Conservation (phyloP, 129 eudicot genomes). For the Escallonia herrerae region DNA sequence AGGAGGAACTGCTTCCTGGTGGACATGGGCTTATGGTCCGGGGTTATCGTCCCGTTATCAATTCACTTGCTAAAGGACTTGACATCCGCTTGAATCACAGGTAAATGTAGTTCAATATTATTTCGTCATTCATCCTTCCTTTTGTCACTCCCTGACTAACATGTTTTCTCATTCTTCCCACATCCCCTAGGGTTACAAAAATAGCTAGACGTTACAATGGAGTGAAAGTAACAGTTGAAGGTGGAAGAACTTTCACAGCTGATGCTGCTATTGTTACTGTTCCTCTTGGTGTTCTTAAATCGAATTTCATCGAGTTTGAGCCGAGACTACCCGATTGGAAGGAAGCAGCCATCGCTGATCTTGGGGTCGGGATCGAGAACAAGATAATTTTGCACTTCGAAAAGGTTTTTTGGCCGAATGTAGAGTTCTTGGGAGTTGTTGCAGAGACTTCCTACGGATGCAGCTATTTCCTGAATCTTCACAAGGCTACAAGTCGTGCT, state of each 20-base stretch:
- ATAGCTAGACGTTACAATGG: conserved; percentile 51
- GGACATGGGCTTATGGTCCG: conserved; percentile 99
- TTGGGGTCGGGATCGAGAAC: conserved; percentile 93
- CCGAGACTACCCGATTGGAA: conserved; percentile 94
- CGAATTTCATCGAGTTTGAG: conserved; percentile 63
- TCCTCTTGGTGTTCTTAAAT: conserved; percentile 92
- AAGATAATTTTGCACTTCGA: conserved; percentile 82
- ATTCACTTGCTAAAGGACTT: conserved; percentile 92
- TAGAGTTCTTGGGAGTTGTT: conserved; percentile 97
- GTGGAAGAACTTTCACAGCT: conserved; percentile 68
- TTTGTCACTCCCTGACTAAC: conserved; percentile 1
- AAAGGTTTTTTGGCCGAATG: conserved; percentile 93
- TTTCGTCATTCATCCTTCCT: background rate
- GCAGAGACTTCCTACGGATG: conserved; percentile 75
- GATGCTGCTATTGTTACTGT: conserved; percentile 82
- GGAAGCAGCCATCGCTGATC: conserved; percentile 76
- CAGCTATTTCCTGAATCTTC: conserved; percentile 92
- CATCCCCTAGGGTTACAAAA: conserved; percentile 52
- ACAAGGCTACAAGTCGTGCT: conserved; percentile 90
- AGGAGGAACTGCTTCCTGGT: conserved; percentile 97
- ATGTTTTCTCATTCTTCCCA: conserved; percentile 7
- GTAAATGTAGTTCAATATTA: conserved; percentile 20
- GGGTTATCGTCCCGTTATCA: conserved; percentile 82
- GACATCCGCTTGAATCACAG: conserved; percentile 80
- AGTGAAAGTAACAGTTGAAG: conserved; percentile 74